These are phyloP conservation scores for Acidomyces sp. DNA, from an alignment of 495 filamentous ascomycete genomes.

Conservation along the genomic window DNA sequence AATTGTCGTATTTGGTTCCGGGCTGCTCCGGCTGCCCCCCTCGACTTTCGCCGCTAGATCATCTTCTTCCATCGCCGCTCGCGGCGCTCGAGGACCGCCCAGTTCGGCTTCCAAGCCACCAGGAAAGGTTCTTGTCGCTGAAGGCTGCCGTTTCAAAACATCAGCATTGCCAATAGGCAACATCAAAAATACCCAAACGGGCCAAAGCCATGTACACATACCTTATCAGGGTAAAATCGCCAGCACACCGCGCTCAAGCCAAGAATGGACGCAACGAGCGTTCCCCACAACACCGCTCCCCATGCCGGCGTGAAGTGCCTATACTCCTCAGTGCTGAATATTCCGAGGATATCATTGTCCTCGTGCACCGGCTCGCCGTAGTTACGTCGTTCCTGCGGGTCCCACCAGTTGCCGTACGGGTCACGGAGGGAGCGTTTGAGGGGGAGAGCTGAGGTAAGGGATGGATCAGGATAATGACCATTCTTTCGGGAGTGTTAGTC, in stretches of 20 bases:
- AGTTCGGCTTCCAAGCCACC: slow-evolving; percentile 76
- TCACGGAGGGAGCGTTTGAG: slow-evolving; percentile 82
- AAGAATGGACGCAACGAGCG: slow-evolving; percentile 57
- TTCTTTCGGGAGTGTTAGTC: slow-evolving; percentile 45
- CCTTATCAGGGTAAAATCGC: slow-evolving; percentile 68
- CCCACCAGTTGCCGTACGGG: slow-evolving; percentile 76
- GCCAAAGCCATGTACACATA: neutral
- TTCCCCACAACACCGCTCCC: slow-evolving; percentile 53
- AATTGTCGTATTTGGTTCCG: too few relatives aligned
- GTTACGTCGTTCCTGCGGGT: slow-evolving; percentile 90
- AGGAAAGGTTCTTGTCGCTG: slow-evolving; percentile 64
- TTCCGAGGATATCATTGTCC: slow-evolving; percentile 87
- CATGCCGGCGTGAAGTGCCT: slow-evolving; percentile 63
- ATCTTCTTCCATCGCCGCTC: slow-evolving; percentile 10
- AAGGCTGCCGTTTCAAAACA: slow-evolving; percentile 38
- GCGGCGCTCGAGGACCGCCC: slow-evolving; percentile 45
- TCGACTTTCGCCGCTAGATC: slow-evolving; percentile 8
- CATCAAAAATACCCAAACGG: too few relatives aligned
- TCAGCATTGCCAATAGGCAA: too few relatives aligned
- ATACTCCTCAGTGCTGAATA: slow-evolving; percentile 83
- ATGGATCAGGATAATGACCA: slow-evolving; percentile 83
- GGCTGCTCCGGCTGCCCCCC: slow-evolving; percentile 10
- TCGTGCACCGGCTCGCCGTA: slow-evolving; percentile 93
- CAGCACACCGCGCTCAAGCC: slow-evolving; percentile 59
- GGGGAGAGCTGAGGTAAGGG: slow-evolving; percentile 28